These are phyloP conservation scores for Glonium stellatum DNA, from an alignment of 495 filamentous ascomycete species.

Conservation along the genomic window DNA sequence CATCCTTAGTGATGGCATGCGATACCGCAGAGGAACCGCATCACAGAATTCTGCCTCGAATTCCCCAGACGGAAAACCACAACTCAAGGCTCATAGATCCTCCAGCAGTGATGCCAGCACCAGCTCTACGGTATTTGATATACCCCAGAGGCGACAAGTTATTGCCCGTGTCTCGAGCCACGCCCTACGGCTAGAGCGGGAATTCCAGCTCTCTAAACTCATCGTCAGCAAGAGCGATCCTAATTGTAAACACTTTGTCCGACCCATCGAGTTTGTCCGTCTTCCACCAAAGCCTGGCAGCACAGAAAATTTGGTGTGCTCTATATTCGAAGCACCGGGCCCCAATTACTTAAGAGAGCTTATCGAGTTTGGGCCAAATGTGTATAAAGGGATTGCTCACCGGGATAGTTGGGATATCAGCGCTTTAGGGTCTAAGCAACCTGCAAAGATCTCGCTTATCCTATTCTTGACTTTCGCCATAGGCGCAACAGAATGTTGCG, in stretches of 20 bases:
- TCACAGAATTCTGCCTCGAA: slow-evolving; percentile 7
- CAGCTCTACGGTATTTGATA: background rate
- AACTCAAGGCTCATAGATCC: slow-evolving; percentile 19
- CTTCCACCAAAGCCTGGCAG: slow-evolving; percentile 59
- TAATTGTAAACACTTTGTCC: slow-evolving; percentile 63
- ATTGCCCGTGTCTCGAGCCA: slow-evolving; percentile 75
- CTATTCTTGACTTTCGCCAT: slow-evolving; percentile 83
- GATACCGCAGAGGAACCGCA: slow-evolving; percentile 11
- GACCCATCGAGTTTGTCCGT: slow-evolving; percentile 64
- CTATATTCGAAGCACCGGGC: slow-evolving; percentile 73
- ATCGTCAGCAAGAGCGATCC: slow-evolving; percentile 66
- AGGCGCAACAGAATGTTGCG: slow-evolving; percentile 74
- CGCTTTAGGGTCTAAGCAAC: slow-evolving; percentile 32
- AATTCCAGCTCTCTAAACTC: slow-evolving; percentile 69
- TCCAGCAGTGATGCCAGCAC: slow-evolving; percentile 24
- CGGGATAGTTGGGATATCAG: slow-evolving; percentile 29
- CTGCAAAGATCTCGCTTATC: slow-evolving; percentile 57
- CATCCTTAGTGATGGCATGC: slow-evolving; percentile 14
- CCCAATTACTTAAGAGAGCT: slow-evolving; percentile 62
- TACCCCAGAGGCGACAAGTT: slow-evolving; percentile 39
- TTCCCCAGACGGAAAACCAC: slow-evolving; percentile 18
- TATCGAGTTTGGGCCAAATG: slow-evolving; percentile 70
- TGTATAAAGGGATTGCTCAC: slow-evolving; percentile 17
- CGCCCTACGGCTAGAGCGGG: slow-evolving; percentile 70
- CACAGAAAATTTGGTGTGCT: slow-evolving; percentile 56